Evolutionary conservation across 2,329 filamentous ascomycete species (phyloP), one percentile per base, ranked within the genome.

Genomic region (Curvularia lunata): DNA sequence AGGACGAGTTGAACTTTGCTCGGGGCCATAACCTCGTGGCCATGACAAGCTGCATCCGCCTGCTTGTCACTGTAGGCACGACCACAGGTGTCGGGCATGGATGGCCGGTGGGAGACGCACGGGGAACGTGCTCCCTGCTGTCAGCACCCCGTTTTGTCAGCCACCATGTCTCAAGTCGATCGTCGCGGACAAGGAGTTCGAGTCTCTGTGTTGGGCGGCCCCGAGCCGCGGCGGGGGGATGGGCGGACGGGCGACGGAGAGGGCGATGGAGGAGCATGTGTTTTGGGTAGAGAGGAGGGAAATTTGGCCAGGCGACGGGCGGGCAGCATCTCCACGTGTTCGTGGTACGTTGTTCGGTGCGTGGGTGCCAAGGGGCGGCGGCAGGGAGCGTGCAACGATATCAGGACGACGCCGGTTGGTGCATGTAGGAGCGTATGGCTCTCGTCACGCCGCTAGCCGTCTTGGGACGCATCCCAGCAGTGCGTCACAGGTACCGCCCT

Each of bases 401-500:
- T 62, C 61, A 62, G 57, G 57, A 56, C 23, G 41, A 12, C 41
- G 18, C 16, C 5, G 16, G n/a, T n/a, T 18, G 13, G 5, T 18
- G 13, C 18, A 37, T 37, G 34, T 37, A n/a, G 13, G 8, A 8
- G 6, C 16, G 32, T 16, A 34, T 16, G 13, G 32, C 32, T 37
- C 13, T 37, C 34, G 34, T 54, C 52, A 54, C 56, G 32, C 54
- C 60, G 50, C 60, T 61, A 65, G 48, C 62, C 60, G 50, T 48
- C 56, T 63, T 41, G 49, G 59, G 59, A 50, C 38, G 23, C 30
- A 37, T 58, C 49, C 49, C 51, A 52, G 58, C 65, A 48, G 64
- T 67, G 70, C 70, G 68, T 70, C 69, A 72, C 70, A 74, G 70
- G 71, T 70, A 73, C 72, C 48, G 49, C 70, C 59, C 57, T 37